These are phyloP conservation scores for Candida adriatica DNA, from an alignment of 805 yeast genomes.

Conservation along the genomic window DNA sequence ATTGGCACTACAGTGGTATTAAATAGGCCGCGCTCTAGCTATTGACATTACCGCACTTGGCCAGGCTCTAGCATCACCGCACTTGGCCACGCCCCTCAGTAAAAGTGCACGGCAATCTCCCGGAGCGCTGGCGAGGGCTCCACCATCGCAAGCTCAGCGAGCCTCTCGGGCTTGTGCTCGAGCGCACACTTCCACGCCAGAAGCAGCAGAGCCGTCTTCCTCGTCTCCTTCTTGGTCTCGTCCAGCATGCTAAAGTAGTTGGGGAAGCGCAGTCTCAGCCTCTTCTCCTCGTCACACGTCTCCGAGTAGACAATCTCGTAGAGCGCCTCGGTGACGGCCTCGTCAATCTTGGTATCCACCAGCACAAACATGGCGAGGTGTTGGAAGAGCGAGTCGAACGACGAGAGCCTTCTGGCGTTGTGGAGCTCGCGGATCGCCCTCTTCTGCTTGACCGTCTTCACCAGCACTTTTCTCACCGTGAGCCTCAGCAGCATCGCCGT, in stretches of 20 bases:
- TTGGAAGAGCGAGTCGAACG: constrained; percentile 12
- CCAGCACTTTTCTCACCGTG: constrained; percentile 12
- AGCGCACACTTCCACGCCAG: constrained; percentile 13
- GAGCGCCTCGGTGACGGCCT: constrained; percentile 3
- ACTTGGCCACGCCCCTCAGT: too few species aligned
- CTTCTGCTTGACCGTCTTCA: constrained; percentile 18
- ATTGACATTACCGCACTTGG: too few species aligned
- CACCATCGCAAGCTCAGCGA: constrained; percentile 3
- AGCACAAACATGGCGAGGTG: constrained; percentile 13
- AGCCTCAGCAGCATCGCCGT: constrained; percentile 12
- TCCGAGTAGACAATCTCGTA: constrained; percentile 4
- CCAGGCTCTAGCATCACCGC: too few species aligned
- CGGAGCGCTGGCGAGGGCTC: constrained; percentile 1
- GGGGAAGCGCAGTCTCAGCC: constrained; percentile 13
- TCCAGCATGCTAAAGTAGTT: constrained; percentile 16
- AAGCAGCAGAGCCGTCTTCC: constrained; percentile 11
- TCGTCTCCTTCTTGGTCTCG: constrained; percentile 6
- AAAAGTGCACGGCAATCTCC: constrained; percentile 4
- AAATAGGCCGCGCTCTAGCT: too few species aligned
- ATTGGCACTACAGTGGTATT: too few species aligned
- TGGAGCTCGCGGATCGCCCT: constrained; percentile 3
- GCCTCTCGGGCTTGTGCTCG: constrained; percentile 6
- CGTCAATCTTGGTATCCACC: constrained; percentile 13
- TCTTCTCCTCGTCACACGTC: constrained; percentile 10
- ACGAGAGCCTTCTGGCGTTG: constrained; percentile 1